Base-by-base conservation (phyloP, 305 asterid genomes). In the Vinca major region DNA sequence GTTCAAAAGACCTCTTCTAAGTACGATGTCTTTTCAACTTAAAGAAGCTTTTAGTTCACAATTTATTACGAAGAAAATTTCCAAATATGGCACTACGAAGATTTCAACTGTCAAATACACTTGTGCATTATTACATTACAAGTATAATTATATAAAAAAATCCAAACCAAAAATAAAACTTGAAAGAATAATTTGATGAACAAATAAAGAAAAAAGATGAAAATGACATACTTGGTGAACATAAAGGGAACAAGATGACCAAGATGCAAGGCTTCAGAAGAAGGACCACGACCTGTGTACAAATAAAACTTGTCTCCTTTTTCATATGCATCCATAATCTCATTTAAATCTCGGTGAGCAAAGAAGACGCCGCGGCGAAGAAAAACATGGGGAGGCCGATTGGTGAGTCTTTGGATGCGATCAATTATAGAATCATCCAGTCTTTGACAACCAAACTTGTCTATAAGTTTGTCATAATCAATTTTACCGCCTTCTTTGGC, bases 321-420 rank as follows among this genome's bases (percentile, higher is more conserved):
- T 69, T 89, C 97, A 70, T 86, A 90, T 14, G 86, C 84, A 64
- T 90, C 96, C 47, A 93, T 86, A 54, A 93, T 60, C 53, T 87
- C 91, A 40, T 5, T 77, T 61, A 93, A 79, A 78, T 90, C 98
- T 0, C 98, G 90, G 79, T 93, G 98, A 63, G 96, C 97, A 67
- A 93, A 90, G 78, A 93, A 90, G 41, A 90, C 94, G 45, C 97
- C 95, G 2, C 98, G 98, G 63, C 97, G 98, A 82, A 93, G 98
- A 76, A 93, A 93, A 13, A 89, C 94, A 73, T 93, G 98, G 0
- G 98, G 84, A 3, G 81, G 87, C 7, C 88, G 88, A 66, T 84
- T 81, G 4, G 98, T 93, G 75, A 90, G 86, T 33, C 85, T 84
- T 19, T 86, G 76, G 21, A 90, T 92, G 26, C 96, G 93, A 55